Evolutionary conservation across 768 basidiomycete genomes (phyloP).

Genomic region (Multifurca ochricompacta): DNA sequence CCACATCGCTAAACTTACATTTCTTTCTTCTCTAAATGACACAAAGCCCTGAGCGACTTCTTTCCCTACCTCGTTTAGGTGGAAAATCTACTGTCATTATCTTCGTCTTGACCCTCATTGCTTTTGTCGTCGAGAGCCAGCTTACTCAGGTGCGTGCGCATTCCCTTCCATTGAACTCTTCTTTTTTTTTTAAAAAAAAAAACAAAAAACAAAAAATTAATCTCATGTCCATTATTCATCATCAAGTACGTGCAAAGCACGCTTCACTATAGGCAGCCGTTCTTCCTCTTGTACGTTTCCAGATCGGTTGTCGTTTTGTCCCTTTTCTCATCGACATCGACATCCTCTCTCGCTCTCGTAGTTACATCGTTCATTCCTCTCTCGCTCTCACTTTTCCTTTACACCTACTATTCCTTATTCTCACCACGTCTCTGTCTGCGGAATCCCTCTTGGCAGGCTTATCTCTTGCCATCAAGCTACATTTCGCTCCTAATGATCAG

Average conservation of each 20-base stretch:
- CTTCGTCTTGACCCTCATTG: constrained; percentile 53
- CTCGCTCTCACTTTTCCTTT: constrained; percentile 75
- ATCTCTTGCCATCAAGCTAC: constrained; percentile 36
- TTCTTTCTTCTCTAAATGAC: not conserved
- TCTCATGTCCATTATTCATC: not conserved
- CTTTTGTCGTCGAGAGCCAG: constrained; percentile 73
- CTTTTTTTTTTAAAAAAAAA: too few relatives aligned
- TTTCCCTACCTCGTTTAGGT: constrained; percentile 23
- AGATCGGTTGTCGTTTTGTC: too few relatives aligned
- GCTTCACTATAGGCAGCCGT: constrained; percentile 77
- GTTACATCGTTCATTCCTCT: constrained; percentile 81
- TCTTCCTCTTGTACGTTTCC: constrained; percentile 69
- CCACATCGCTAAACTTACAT: not conserved
- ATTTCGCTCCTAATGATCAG: constrained; percentile 17
- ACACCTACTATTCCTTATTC: constrained; percentile 61
- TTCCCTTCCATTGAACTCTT: not conserved
- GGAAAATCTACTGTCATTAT: constrained; percentile 44
- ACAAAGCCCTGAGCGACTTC: not conserved
- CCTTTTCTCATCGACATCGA: not conserved
- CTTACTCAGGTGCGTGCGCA: constrained; percentile 53
- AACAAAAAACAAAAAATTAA: too few relatives aligned
- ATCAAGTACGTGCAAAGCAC: constrained; percentile 70
- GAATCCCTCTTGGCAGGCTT: constrained; percentile 47
- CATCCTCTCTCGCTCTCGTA: constrained; percentile 26
- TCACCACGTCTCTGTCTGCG: constrained; percentile 42